Evolutionary conservation across 169 alveolate species (phyloP).

Genomic region (Babesia bigemina): DNA sequence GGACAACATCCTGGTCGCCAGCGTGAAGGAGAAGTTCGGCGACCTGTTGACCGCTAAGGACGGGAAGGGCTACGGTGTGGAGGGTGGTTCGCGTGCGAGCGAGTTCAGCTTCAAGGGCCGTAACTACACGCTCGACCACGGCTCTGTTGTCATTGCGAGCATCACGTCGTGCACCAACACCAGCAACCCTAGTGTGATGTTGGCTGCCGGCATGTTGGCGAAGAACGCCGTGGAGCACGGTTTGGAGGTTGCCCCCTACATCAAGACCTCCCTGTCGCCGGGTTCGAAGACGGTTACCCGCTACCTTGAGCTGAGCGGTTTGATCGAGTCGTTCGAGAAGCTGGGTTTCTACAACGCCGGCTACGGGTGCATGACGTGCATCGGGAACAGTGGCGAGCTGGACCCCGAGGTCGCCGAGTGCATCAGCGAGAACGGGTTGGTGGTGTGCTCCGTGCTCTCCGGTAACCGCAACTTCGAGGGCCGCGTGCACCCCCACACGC

Average conservation of each 20-base stretch:
- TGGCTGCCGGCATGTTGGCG: constrained; percentile 96
- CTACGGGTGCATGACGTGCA: constrained; percentile 98
- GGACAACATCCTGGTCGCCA: constrained; percentile 88
- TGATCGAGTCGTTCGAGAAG: constrained; percentile 84
- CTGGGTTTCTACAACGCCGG: constrained; percentile 94
- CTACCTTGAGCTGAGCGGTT: constrained; percentile 83
- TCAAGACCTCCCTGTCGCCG: constrained; percentile 94
- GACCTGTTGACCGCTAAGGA: constrained; percentile 78
- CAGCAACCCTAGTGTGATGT: constrained; percentile 95
- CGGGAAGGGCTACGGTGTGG: constrained; percentile 86
- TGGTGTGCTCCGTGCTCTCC: constrained; percentile 92
- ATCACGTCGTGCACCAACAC: constrained; percentile 97
- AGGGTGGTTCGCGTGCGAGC: constrained; percentile 8
- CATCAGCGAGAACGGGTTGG: constrained; percentile 85
- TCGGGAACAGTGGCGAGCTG: constrained; percentile 95
- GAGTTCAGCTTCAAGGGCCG: constrained; percentile 58
- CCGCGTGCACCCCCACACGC: constrained; percentile 92
- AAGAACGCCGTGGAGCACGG: constrained; percentile 92
- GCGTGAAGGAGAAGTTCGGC: constrained; percentile 86
- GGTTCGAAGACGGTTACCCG: constrained; percentile 85
- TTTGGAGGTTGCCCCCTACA: constrained; percentile 87
- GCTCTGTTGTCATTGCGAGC: constrained; percentile 93
- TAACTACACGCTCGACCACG: constrained; percentile 84
- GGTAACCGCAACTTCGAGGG: constrained; percentile 97
- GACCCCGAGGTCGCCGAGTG: constrained; percentile 91